phyloP scores from a whole-genome alignment of 139 green algal genomes.

The Chlorella sp. region DNA sequence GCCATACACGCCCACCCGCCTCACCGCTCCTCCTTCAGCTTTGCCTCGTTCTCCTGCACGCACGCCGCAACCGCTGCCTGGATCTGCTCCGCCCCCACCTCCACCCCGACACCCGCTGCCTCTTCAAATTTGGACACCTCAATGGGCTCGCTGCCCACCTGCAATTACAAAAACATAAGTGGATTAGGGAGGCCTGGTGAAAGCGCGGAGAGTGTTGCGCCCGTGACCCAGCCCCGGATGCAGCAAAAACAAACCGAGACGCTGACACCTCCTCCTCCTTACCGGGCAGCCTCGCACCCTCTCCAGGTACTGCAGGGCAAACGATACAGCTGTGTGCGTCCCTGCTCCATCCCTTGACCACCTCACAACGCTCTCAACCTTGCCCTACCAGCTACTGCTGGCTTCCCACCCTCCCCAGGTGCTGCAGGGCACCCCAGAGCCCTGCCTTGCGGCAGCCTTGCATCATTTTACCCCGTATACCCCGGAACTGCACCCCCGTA shows the following conservation, averaged over 20 bases:
- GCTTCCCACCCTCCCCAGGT: too few relatives aligned
- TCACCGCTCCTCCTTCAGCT: constrained; percentile 76
- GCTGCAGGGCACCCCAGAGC: too few relatives aligned
- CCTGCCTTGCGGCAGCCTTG: too few relatives aligned
- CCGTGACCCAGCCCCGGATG: too few relatives aligned
- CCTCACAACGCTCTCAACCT: neutral
- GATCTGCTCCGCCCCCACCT: constrained; percentile 79
- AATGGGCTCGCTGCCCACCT: constrained; percentile 45
- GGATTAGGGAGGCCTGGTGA: too few relatives aligned
- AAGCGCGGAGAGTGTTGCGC: too few relatives aligned
- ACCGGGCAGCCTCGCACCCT: neutral
- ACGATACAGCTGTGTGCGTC: neutral
- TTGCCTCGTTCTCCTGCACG: constrained; percentile 59
- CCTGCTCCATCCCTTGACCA: neutral
- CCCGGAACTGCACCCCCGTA: too few relatives aligned
- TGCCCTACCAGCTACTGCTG: too few relatives aligned
- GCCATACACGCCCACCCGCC: neutral
- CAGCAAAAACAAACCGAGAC: too few relatives aligned
- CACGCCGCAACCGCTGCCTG: constrained; percentile 64
- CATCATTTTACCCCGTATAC: too few relatives aligned
- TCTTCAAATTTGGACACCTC: constrained; percentile 70
- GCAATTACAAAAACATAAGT: too few relatives aligned
- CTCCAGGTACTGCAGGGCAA: neutral
- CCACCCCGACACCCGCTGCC: constrained; percentile 83
- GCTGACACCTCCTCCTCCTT: too few relatives aligned